Conservation (phyloP, 257 asterid genomes). For the Solanum lignicaule region DNA sequence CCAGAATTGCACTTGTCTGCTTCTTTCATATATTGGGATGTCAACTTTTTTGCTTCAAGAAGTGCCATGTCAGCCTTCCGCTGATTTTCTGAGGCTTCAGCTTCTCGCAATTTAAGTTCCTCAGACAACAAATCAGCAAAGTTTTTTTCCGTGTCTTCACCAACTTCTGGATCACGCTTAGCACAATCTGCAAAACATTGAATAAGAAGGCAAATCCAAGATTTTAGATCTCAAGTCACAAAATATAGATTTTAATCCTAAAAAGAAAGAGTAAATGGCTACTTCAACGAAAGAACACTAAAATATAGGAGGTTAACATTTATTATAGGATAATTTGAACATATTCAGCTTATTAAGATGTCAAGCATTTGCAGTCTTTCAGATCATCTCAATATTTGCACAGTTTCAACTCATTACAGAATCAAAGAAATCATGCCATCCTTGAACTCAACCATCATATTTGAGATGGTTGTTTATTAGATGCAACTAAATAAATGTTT, state of each 20-base stretch:
- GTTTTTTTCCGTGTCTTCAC: constrained; percentile 75
- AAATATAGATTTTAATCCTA: background rate
- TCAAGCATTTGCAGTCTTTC: background rate
- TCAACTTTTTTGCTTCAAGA: constrained; percentile 86
- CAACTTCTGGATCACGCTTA: constrained; percentile 76
- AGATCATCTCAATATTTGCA: background rate
- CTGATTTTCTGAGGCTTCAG: constrained; percentile 73
- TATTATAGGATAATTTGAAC: background rate
- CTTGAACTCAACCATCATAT: background rate
- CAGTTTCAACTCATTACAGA: background rate
- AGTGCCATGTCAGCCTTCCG: constrained; percentile 79
- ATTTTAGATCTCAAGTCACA: background rate
- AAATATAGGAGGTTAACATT: background rate
- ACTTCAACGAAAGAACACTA: background rate
- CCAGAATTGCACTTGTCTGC: constrained; percentile 97
- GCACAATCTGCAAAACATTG: constrained; percentile 53
- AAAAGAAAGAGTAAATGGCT: background rate
- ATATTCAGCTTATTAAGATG: background rate
- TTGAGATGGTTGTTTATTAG: background rate
- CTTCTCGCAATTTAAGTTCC: constrained; percentile 69
- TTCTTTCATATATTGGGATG: constrained; percentile 92
- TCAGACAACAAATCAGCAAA: constrained; percentile 76
- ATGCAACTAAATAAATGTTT: background rate
- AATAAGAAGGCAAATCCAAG: background rate
- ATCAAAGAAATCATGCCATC: background rate